A percentile compares a stretch with the other conserved stretches of the same genome.
These are phyloP conservation scores for Aspergillus floridensis DNA, from an alignment of 2,329 filamentous ascomycete species.

Conservation along the genomic window DNA sequence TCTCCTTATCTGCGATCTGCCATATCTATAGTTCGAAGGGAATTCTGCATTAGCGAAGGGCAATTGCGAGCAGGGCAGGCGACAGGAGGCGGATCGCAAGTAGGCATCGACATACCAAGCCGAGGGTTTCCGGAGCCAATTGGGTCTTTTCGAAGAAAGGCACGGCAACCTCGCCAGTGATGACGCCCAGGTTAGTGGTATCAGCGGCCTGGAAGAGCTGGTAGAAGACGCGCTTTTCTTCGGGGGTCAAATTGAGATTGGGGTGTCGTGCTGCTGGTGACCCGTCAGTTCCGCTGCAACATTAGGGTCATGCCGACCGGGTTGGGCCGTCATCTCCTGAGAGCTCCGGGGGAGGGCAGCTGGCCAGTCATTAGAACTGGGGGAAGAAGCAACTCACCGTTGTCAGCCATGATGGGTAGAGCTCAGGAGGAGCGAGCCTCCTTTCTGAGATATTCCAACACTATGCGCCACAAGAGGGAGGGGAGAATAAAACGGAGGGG, in stretches of 20 bases:
- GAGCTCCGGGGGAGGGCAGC: constrained; percentile 9
- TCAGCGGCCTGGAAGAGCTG: constrained; percentile 93
- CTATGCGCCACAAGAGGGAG: constrained; percentile 14
- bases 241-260: constrained; percentile 78
- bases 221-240: constrained; percentile 92
- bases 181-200: constrained; percentile 83
- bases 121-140: constrained; percentile 78
- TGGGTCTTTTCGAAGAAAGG: constrained; percentile 97
- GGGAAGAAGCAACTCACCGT: constrained; percentile 24
- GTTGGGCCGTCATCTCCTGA: constrained; percentile 27
- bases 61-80: neutral
- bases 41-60: neutral
- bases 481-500: neutral
- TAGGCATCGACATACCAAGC: constrained; percentile 64
- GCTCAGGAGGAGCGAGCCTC: constrained; percentile 29
- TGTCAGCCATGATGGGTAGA: constrained; percentile 33
- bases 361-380: neutral
- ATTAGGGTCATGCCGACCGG: constrained; percentile 14
- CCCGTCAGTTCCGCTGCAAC: constrained; percentile 27
- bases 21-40: constrained; percentile 68
- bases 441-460: constrained; percentile 19
- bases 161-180: constrained; percentile 93
- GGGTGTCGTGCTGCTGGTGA: constrained; percentile 46
- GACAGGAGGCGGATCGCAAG: neutral
- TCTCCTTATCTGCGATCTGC: constrained; percentile 97